A percentile compares a stretch with the other conserved stretches of the same genome.
These are phyloP conservation scores for Filobasidium uniguttulatum DNA, from an alignment of 1,284 basidiomycete species.

Conservation along the genomic window DNA sequence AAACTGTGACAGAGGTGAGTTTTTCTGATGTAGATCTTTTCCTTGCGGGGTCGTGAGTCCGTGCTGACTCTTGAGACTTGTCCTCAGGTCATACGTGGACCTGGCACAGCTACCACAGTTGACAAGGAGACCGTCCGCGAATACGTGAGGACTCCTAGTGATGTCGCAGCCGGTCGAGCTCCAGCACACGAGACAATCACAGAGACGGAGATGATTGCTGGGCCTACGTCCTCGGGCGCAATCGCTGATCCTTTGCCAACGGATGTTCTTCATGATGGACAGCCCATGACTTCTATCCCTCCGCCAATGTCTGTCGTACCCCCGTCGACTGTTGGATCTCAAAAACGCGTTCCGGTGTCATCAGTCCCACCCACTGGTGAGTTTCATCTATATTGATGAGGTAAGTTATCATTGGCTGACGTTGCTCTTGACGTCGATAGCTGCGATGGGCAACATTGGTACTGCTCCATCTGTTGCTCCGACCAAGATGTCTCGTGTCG, in stretches of 20 bases:
- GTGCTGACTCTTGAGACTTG: background rate
- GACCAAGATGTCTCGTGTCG: too few relatives aligned
- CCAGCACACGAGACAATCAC: slow-evolving; percentile 8
- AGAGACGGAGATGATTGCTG: slow-evolving; percentile 8
- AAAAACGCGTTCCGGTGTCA: too few relatives aligned
- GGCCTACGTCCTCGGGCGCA: background rate
- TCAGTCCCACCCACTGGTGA: too few relatives aligned
- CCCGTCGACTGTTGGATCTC: background rate
- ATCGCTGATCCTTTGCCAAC: background rate
- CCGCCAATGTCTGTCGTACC: background rate
- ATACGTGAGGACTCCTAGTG: slow-evolving; percentile 9
- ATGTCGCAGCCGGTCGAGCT: slow-evolving; percentile 9
- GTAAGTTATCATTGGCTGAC: too few relatives aligned
- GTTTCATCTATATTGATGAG: too few relatives aligned
- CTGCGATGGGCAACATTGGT: too few relatives aligned
- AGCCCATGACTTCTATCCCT: too few relatives aligned
- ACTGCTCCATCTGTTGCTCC: too few relatives aligned
- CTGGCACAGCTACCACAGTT: slow-evolving; percentile 2
- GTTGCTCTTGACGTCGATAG: too few relatives aligned
- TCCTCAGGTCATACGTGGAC: slow-evolving; percentile 9
- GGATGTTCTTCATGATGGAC: background rate
- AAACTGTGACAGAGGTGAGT: slow-evolving; percentile 13
- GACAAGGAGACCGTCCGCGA: slow-evolving; percentile 9
- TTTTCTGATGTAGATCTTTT: background rate
- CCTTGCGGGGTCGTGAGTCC: background rate